Evolutionary conservation across 331 rosid species (phyloP).

Genomic region (Pyracantha coccinea): DNA sequence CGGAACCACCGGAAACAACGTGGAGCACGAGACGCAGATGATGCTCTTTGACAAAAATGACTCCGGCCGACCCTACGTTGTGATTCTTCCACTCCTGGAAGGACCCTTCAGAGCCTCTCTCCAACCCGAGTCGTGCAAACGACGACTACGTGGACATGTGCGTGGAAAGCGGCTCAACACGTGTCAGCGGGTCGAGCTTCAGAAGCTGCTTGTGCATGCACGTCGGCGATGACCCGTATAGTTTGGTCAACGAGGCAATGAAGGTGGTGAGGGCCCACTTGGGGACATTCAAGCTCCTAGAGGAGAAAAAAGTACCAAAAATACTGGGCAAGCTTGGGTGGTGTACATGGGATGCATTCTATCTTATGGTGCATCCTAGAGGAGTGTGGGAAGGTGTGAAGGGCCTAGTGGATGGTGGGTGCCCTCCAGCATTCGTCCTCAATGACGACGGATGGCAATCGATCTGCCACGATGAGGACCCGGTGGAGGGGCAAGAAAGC

Average conservation of each 20-base stretch:
- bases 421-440: slow-evolving; percentile 60
- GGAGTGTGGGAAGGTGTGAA: slow-evolving; percentile 54
- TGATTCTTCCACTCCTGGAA: slow-evolving; percentile 53
- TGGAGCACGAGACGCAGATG: slow-evolving; percentile 65
- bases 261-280: slow-evolving; percentile 31
- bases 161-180: slow-evolving; percentile 57
- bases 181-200: slow-evolving; percentile 32
- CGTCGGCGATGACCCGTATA: slow-evolving; percentile 40
- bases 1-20: slow-evolving; percentile 42
- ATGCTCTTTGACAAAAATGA: slow-evolving; percentile 38
- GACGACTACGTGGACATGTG: slow-evolving; percentile 38
- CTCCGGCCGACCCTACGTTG: slow-evolving; percentile 40
- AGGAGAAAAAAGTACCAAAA: slow-evolving; percentile 47
- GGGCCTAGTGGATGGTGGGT: slow-evolving; percentile 54
- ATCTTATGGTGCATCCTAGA: slow-evolving; percentile 52
- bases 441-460: slow-evolving; percentile 85
- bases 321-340: slow-evolving; percentile 65
- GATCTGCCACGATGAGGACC: slow-evolving; percentile 42
- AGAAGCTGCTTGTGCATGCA: slow-evolving; percentile 48
- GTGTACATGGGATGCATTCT: slow-evolving; percentile 91
- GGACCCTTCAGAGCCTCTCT: slow-evolving; percentile 50
- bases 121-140: slow-evolving; percentile 34
- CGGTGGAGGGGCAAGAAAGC: slow-evolving; percentile 14
- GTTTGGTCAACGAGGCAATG: slow-evolving; percentile 37
- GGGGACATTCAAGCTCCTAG: slow-evolving; percentile 48